Percentiles rank a stretch among this genome's conserved stretches.
These are phyloP conservation scores for sunflower (Helianthus annuus) DNA, from an alignment of 129 eudicot genomes.

Conservation along the genomic window HanXRQr2.0-SUNRISE NC_035449.2:14627813-14628312, in stretches of 20 bases:
- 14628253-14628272: neutral
- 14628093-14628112: constrained; percentile 69
- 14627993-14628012: constrained; percentile 79
- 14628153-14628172: constrained; percentile 84
- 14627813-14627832: constrained; percentile 80
- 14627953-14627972: constrained; percentile 74
- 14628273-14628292: constrained; percentile 33
- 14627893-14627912: constrained; percentile 92
- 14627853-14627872: constrained; percentile 75
- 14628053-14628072: constrained; percentile 73
- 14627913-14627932: constrained; percentile 96
- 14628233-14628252: neutral
- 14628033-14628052: constrained; percentile 97
- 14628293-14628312: constrained; percentile 90
- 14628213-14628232: neutral
- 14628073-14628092: constrained; percentile 86
- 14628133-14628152: constrained; percentile 88
- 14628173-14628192: constrained; percentile 98
- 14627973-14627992: constrained; percentile 86
- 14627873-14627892: constrained; percentile 69
- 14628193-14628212: constrained; percentile 89
- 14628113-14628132: constrained; percentile 98
- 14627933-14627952: constrained; percentile 83
- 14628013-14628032: constrained; percentile 91
- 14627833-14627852: constrained; percentile 69